Conservation (phyloP, 2,329 filamentous ascomycete genomes). For the Claviceps lovelessii region DNA sequence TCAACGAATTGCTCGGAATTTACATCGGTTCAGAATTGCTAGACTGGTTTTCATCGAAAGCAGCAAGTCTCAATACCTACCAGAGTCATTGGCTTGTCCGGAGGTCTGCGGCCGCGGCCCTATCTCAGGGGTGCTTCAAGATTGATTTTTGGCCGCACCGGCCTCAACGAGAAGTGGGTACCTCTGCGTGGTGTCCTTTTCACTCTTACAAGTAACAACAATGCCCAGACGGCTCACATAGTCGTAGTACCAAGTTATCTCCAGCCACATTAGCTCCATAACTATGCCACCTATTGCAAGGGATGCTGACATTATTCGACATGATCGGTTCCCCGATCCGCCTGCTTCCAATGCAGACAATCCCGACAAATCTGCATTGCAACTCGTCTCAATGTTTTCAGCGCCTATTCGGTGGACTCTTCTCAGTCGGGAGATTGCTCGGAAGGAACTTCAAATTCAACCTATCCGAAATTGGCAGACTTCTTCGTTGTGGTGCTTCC, state of each 20-base stretch:
- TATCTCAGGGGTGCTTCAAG: slow-evolving; percentile 7
- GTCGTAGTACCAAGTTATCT: neutral
- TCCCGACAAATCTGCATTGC: neutral
- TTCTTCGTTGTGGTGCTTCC: neutral
- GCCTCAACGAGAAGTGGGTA: too few species aligned
- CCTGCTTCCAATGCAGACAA: neutral
- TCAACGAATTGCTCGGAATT: neutral
- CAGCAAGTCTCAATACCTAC: neutral
- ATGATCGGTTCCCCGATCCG: neutral
- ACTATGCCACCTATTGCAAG: neutral
- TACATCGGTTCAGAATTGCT: neutral
- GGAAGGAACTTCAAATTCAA: neutral
- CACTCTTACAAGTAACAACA: neutral
- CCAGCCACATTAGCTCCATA: neutral
- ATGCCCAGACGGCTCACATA: neutral
- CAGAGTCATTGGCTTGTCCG: slow-evolving; percentile 11
- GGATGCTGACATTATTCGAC: neutral
- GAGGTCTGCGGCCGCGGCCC: slow-evolving; percentile 9
- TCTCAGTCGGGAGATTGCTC: neutral
- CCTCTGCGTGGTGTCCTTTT: too few species aligned
- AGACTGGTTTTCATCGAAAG: slow-evolving; percentile 2
- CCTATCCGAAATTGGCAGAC: neutral
- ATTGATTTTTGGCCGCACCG: neutral
- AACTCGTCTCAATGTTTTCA: neutral
- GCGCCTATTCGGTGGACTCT: neutral